Evolutionary conservation across 23 red algal species (phyloP).

Genomic region (Porphyridium purpureum): DNA sequence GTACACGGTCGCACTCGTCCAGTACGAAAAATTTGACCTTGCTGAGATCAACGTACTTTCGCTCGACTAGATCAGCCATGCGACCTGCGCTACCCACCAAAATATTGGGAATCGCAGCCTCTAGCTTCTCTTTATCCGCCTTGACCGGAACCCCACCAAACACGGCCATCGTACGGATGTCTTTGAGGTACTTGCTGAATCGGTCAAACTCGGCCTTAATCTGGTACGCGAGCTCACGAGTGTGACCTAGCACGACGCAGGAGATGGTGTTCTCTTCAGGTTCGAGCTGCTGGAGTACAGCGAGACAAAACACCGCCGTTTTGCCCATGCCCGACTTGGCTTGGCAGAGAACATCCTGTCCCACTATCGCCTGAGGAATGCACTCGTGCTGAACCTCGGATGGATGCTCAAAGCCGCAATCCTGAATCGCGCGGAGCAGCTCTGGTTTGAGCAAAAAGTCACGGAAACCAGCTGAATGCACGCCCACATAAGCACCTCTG

Average conservation of each 20-base stretch:
- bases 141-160: slow-evolving; percentile 90
- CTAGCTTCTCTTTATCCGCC: slow-evolving; percentile 66
- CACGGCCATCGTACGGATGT: slow-evolving; percentile 41
- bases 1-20: slow-evolving; percentile 94
- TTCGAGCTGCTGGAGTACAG: slow-evolving; percentile 79
- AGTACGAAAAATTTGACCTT: slow-evolving; percentile 91
- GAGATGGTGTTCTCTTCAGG: slow-evolving; percentile 65
- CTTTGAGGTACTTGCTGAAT: slow-evolving; percentile 82
- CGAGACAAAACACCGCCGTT: slow-evolving; percentile 86
- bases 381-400: slow-evolving; percentile 95
- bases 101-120: slow-evolving; percentile 44
- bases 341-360: slow-evolving; percentile 80
- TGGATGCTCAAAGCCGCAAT: slow-evolving; percentile 93
- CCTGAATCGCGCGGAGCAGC: slow-evolving; percentile 88
- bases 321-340: slow-evolving; percentile 98
- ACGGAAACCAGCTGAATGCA: slow-evolving; percentile 83
- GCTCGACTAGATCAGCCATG: slow-evolving; percentile 49
- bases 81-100: slow-evolving; percentile 82
- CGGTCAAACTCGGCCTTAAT: slow-evolving; percentile 92
- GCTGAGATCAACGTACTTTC: slow-evolving; percentile 51
- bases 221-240: slow-evolving; percentile 94
- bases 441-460: slow-evolving; percentile 85
- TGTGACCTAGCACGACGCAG: slow-evolving; percentile 61
- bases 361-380: slow-evolving; percentile 85
- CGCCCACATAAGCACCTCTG: slow-evolving; percentile 83